These are phyloP conservation scores for Colletotrichum euphorbiae DNA, from an alignment of 2,329 filamentous ascomycete genomes.

Conservation along the genomic window DNA sequence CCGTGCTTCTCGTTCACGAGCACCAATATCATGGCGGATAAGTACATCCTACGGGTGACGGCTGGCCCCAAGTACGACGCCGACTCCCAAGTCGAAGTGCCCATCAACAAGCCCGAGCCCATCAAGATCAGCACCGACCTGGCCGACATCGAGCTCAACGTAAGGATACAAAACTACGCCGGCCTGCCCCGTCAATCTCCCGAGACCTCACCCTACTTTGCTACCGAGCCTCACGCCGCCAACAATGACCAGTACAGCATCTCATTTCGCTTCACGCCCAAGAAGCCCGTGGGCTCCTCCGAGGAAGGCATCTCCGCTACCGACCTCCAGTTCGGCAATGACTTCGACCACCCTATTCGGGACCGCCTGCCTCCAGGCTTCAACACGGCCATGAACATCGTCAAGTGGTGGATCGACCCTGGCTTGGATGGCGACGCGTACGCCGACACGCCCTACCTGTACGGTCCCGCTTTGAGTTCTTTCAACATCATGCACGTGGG, in stretches of 20 bases:
- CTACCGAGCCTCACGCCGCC: slow-evolving; percentile 71
- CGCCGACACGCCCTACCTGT: slow-evolving; percentile 86
- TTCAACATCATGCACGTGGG: slow-evolving; percentile 84
- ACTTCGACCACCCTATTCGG: slow-evolving; percentile 92
- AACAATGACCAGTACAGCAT: slow-evolving; percentile 87
- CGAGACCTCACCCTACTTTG: slow-evolving; percentile 81
- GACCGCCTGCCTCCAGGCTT: slow-evolving; percentile 89
- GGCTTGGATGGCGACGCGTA: slow-evolving; percentile 91
- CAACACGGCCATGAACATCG: slow-evolving; percentile 83
- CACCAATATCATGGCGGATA: slow-evolving; percentile 62
- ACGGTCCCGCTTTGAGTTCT: slow-evolving; percentile 82
- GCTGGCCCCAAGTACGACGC: slow-evolving; percentile 82
- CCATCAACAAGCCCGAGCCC: slow-evolving; percentile 77
- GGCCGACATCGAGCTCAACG: slow-evolving; percentile 75
- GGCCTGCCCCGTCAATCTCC: slow-evolving; percentile 81
- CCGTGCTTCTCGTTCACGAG: too few relatives aligned
- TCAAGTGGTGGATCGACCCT: slow-evolving; percentile 92
- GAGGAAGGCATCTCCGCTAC: slow-evolving; percentile 69
- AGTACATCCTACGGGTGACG: slow-evolving; percentile 85
- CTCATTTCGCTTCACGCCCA: slow-evolving; percentile 81
- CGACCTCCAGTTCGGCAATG: slow-evolving; percentile 92
- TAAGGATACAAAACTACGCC: slow-evolving; percentile 75
- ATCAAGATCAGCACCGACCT: slow-evolving; percentile 72
- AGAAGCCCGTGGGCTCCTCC: slow-evolving; percentile 49
- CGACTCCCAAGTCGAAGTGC: slow-evolving; percentile 77